Conservation (phyloP, 192 early-diverging fungal genomes). For the Backusella mclennaniae region DNA sequence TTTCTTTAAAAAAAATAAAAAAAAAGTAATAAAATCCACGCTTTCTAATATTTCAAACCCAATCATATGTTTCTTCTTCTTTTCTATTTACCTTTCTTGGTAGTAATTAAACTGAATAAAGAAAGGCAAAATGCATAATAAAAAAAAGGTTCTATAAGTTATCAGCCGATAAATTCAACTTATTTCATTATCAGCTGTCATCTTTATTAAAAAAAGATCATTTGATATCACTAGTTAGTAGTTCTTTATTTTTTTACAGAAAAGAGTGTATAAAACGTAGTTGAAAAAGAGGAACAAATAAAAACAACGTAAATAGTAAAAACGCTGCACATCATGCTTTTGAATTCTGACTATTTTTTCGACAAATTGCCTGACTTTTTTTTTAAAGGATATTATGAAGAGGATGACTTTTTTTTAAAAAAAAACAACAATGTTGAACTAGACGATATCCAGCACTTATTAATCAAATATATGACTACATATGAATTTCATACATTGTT, state of each 20-base stretch:
- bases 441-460: no score
- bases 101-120: not conserved
- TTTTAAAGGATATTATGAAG: not conserved
- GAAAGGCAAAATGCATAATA: not conserved
- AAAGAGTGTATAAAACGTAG: not conserved
- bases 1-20: not conserved
- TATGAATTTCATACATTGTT: no score
- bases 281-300: not conserved
- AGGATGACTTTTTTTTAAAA: no score
- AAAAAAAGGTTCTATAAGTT: not conserved
- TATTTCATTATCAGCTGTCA: slow-evolving; percentile 1
- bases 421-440: no score
- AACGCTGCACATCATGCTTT: not conserved
- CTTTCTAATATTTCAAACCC: not conserved
- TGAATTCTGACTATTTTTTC: not conserved
- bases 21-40: not conserved
- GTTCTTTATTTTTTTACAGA: no score
- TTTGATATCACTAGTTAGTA: not conserved
- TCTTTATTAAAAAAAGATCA: not conserved
- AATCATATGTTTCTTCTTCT: not conserved
- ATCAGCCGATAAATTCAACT: not conserved
- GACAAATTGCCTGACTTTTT: not conserved
- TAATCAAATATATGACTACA: not conserved
- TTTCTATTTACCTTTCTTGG: not conserved
- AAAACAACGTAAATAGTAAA: not conserved